These are phyloP conservation scores for Pleoardoris graminearum DNA, from an alignment of 2,329 filamentous ascomycete genomes.

Conservation along the genomic window DNA sequence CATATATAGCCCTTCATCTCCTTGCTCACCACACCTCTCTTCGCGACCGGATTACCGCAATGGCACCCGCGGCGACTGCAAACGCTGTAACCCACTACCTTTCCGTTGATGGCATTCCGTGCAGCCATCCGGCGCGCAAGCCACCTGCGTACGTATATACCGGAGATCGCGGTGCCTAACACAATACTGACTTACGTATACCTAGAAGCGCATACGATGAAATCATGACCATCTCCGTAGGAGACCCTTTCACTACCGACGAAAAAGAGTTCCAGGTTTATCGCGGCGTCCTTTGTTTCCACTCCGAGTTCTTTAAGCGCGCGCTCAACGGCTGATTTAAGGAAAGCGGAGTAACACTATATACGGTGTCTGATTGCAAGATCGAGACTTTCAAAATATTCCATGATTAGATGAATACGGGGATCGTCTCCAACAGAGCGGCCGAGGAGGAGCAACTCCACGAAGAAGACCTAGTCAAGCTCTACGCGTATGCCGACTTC, in stretches of 20 bases:
- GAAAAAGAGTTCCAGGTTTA: slow-evolving; percentile 5
- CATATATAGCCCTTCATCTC: no score
- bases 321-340: slow-evolving; percentile 7
- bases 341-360: not conserved
- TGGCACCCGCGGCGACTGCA: no score
- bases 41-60: no score
- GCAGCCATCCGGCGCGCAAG: not conserved
- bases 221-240: not conserved
- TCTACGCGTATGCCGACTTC: not conserved
- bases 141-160: not conserved
- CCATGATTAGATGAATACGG: not conserved
- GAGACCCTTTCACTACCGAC: not conserved
- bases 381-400: not conserved
- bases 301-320: slow-evolving; percentile 10
- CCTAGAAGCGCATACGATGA: not conserved
- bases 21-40: no score
- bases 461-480: not conserved
- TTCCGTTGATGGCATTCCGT: not conserved
- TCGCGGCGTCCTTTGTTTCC: slow-evolving; percentile 10
- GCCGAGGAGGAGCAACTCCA: not conserved
- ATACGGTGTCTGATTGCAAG: not conserved
- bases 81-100: no score
- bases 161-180: not conserved
- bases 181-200: no score
- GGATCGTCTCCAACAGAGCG: no score